Evolutionary conservation across 345 rosid species (phyloP).

Genomic region (Corymbia maculata): DNA sequence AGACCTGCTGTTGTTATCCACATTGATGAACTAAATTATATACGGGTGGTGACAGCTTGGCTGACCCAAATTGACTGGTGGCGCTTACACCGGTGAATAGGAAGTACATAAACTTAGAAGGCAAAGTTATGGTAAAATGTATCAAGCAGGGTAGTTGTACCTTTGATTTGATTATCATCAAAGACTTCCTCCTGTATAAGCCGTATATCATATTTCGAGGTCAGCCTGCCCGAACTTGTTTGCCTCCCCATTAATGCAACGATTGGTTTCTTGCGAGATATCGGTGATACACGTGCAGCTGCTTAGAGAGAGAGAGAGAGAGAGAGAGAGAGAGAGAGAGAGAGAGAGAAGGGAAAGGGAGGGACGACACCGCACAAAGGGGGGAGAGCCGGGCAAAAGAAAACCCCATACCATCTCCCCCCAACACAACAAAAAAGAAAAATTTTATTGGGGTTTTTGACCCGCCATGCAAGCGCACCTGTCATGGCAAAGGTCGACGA

Average conservation of each 20-base stretch:
- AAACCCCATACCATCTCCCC: conserved; percentile 7
- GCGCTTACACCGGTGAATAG: background rate
- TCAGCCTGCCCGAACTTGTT: background rate
- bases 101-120: background rate
- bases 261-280: background rate
- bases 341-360: background rate
- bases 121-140: background rate
- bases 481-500: conserved; percentile 15
- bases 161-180: background rate
- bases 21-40: background rate
- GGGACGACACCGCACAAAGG: background rate
- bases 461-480: conserved; percentile 23
- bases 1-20: background rate
- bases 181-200: background rate
- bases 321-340: background rate
- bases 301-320: background rate
- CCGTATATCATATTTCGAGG: background rate
- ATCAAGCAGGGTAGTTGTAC: background rate
- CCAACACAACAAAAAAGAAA: background rate
- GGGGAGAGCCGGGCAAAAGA: conserved; percentile 9
- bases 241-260: background rate
- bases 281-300: background rate
- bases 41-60: background rate
- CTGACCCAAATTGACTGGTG: background rate
- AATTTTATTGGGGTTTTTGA: conserved; percentile 1